These are phyloP conservation scores for Immersiporthe knoxdaviesiana DNA, from an alignment of 2,329 filamentous ascomycete genomes.

Conservation along the genomic window DNA sequence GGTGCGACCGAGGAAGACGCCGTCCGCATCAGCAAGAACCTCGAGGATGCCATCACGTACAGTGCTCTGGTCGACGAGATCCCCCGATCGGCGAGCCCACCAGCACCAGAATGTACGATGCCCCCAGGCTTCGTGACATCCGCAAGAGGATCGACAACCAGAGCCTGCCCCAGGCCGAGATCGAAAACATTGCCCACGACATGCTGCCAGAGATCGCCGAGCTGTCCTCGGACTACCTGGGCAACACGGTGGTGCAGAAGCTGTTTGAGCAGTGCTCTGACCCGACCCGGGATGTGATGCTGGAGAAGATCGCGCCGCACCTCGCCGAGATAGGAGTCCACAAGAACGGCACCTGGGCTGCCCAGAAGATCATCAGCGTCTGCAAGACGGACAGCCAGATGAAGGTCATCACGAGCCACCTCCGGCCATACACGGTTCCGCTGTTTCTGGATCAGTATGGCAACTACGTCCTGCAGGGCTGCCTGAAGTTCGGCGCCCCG, in stretches of 20 bases:
- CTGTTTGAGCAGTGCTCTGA: constrained; percentile 97
- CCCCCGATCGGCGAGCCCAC: constrained; percentile 86
- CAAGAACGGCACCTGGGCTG: constrained; percentile 99
- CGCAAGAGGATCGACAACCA: constrained; percentile 98
- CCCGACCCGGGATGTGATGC: constrained; percentile 86
- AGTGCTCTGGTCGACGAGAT: constrained; percentile 79
- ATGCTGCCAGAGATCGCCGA: constrained; percentile 98
- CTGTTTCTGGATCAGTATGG: constrained; percentile 97
- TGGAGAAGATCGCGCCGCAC: constrained; percentile 84
- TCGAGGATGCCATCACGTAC: constrained; percentile 78
- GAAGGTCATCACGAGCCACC: constrained; percentile 78
- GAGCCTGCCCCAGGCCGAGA: constrained; percentile 80
- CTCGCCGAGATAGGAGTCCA: constrained; percentile 96
- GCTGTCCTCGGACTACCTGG: constrained; percentile 91
- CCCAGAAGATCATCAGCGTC: constrained; percentile 98
- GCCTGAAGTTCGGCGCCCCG: constrained; percentile 85
- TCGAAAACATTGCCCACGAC: constrained; percentile 86
- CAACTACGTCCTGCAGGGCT: constrained; percentile 97
- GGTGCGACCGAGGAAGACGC: constrained; percentile 82
- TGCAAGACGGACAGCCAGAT: constrained; percentile 85
- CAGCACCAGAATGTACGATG: constrained; percentile 87
- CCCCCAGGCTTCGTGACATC: constrained; percentile 91
- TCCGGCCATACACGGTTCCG: constrained; percentile 84
- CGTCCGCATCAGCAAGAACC: constrained; percentile 69
- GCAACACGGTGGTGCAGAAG: constrained; percentile 99